Evolutionary conservation across 768 basidiomycete genomes (phyloP).

Genomic region (Collybia mongolica): DNA sequence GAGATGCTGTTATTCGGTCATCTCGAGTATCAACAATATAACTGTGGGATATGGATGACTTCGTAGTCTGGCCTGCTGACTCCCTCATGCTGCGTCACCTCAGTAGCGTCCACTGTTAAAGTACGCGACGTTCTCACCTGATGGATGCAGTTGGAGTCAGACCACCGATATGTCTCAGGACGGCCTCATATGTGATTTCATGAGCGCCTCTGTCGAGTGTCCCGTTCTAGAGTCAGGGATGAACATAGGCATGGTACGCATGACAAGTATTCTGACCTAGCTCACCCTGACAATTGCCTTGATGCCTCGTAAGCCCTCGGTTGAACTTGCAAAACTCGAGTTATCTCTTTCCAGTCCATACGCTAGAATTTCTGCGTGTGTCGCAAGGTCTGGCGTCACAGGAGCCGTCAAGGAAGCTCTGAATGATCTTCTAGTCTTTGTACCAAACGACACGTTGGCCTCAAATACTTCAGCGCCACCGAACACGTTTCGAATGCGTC

Average conservation of each 20-base stretch:
- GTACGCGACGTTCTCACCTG: conserved; percentile 47
- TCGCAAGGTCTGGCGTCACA: conserved; percentile 57
- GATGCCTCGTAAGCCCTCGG: conserved; percentile 61
- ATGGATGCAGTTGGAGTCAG: conserved; percentile 78
- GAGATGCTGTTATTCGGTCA: conserved; percentile 59
- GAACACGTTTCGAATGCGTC: conserved; percentile 81
- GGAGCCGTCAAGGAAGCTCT: conserved; percentile 67
- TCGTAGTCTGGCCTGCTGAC: conserved; percentile 75
- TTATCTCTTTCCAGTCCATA: conserved; percentile 83
- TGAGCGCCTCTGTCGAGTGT: conserved; percentile 47
- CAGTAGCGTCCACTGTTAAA: conserved; percentile 3
- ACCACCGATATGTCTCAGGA: conserved; percentile 70
- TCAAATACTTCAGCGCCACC: conserved; percentile 90
- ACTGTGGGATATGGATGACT: conserved; percentile 82
- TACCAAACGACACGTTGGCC: conserved; percentile 80
- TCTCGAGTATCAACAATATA: conserved; percentile 77
- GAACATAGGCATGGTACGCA: conserved; percentile 17
- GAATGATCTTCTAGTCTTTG: conserved; percentile 83
- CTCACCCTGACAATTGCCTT: conserved; percentile 77
- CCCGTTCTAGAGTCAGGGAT: conserved; percentile 31
- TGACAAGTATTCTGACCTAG: conserved; percentile 40
- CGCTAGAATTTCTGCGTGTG: conserved; percentile 66
- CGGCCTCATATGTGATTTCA: conserved; percentile 83
- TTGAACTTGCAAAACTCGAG: conserved; percentile 70
- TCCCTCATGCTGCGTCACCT: conserved; percentile 65